phyloP scores from a whole-genome alignment of 257 asterid species.

The Salvia hispanica region DNA sequence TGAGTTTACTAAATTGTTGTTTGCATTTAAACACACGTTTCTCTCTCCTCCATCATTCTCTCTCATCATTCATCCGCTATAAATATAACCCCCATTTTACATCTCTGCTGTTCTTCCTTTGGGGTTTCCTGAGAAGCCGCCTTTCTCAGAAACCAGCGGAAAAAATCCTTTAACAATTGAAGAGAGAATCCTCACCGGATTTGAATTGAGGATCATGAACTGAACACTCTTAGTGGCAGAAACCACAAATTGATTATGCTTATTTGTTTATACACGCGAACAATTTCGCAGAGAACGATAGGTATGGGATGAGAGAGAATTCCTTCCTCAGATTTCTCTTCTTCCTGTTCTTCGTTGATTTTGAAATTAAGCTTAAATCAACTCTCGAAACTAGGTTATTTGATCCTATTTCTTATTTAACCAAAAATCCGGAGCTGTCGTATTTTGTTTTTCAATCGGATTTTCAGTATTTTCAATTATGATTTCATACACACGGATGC shows the following conservation, averaged over 20 bases:
- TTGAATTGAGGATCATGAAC: constrained; percentile 42
- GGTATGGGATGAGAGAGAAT: constrained; percentile 42
- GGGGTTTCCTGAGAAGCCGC: constrained; percentile 52
- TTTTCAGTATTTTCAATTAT: neutral
- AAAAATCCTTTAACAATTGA: constrained; percentile 17
- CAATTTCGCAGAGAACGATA: constrained; percentile 42
- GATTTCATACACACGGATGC: neutral
- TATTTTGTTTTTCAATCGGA: constrained; percentile 19
- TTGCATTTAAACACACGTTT: neutral
- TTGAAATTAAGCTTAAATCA: constrained; percentile 30
- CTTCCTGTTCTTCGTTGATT: constrained; percentile 40
- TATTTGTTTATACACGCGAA: constrained; percentile 23
- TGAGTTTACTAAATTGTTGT: too few relatives aligned
- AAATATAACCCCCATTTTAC: constrained; percentile 35
- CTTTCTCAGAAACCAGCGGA: constrained; percentile 35
- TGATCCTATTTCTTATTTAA: constrained; percentile 4
- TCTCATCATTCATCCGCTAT: constrained; percentile 33
- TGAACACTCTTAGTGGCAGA: constrained; percentile 32
- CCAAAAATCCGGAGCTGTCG: constrained; percentile 24
- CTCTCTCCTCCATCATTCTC: constrained; percentile 37
- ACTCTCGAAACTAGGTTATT: constrained; percentile 19
- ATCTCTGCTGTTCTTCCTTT: constrained; percentile 14
- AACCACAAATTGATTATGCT: constrained; percentile 24
- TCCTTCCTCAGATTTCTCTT: constrained; percentile 35
- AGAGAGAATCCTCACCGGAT: constrained; percentile 38